Evolutionary conservation across 2,329 filamentous ascomycete genomes (phyloP).

Genomic region (Helminthosporium solani): DNA sequence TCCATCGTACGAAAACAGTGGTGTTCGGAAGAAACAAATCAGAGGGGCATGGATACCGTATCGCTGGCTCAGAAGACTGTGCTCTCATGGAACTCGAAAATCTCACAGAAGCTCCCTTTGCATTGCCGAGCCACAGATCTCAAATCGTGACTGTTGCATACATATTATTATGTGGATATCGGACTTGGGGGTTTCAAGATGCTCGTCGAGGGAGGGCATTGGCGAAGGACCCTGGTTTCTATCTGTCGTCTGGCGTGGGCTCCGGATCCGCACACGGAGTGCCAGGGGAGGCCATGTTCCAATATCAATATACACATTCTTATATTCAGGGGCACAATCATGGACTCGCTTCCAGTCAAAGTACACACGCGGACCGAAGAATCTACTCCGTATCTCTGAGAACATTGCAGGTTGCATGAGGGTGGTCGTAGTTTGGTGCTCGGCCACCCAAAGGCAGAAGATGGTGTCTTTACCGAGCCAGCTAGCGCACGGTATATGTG

Average conservation of each 20-base stretch:
- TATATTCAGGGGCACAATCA: slow-evolving; percentile 19
- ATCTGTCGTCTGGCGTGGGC: slow-evolving; percentile 15
- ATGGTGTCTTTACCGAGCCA: slow-evolving; percentile 22
- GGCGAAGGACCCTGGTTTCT: background rate
- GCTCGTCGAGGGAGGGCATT: background rate
- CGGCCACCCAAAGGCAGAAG: too few species aligned
- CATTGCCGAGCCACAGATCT: too few species aligned
- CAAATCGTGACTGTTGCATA: too few species aligned
- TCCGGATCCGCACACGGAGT: slow-evolving; percentile 7
- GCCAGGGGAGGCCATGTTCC: background rate
- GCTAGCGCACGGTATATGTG: slow-evolving; percentile 2
- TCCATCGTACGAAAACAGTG: background rate
- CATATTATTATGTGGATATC: background rate
- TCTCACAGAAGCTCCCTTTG: too few species aligned
- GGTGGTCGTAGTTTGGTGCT: too few species aligned
- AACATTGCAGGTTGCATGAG: too few species aligned
- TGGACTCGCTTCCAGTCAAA: slow-evolving; percentile 22
- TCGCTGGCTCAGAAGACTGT: too few species aligned
- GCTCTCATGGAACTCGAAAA: too few species aligned
- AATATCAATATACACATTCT: slow-evolving; percentile 19
- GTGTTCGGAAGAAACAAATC: too few species aligned
- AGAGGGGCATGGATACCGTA: too few species aligned
- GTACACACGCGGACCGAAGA: slow-evolving; percentile 21
- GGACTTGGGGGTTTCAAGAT: background rate
- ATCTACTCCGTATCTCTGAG: background rate